Conservation (phyloP, 2,329 filamentous ascomycete species). For the Talaromyces sp. region DNA sequence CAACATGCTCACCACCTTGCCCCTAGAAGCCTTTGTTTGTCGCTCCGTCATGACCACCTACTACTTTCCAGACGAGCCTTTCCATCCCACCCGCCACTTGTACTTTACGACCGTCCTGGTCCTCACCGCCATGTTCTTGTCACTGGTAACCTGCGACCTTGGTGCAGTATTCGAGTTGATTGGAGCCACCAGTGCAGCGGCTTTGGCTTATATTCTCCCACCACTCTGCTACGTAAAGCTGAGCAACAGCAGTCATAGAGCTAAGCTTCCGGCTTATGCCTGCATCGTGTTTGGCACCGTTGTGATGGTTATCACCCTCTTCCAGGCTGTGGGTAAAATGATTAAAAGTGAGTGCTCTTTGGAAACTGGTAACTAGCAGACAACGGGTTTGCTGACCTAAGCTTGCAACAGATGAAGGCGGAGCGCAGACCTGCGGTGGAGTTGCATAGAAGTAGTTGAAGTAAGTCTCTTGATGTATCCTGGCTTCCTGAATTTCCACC, state of each 20-base stretch:
- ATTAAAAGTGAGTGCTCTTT: constrained; percentile 34
- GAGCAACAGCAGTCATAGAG: constrained; percentile 69
- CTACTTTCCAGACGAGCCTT: constrained; percentile 65
- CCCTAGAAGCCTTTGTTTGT: constrained; percentile 95
- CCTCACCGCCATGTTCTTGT: constrained; percentile 68
- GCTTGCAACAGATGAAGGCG: constrained; percentile 29
- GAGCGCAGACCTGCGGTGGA: constrained; percentile 26
- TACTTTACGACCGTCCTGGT: constrained; percentile 81
- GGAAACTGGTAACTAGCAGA: neutral
- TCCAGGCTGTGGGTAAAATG: constrained; percentile 68
- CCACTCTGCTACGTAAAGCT: constrained; percentile 94
- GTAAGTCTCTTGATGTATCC: neutral
- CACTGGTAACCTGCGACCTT: constrained; percentile 84
- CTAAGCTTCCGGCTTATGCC: constrained; percentile 64
- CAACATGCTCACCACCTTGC: constrained; percentile 97
- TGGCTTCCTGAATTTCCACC: neutral
- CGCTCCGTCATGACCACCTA: constrained; percentile 94
- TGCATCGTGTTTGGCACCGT: constrained; percentile 70
- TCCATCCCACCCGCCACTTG: constrained; percentile 77
- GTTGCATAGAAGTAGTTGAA: constrained; percentile 15
- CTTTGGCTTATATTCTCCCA: constrained; percentile 89
- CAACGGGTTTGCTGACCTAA: constrained; percentile 14
- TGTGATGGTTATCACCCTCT: constrained; percentile 75
- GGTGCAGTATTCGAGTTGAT: constrained; percentile 94
- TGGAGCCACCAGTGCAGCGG: constrained; percentile 88